Evolutionary conservation across 371 early-diverging fungal genomes (phyloP).

Genomic region (Syncephalastrum racemosum): DNA sequence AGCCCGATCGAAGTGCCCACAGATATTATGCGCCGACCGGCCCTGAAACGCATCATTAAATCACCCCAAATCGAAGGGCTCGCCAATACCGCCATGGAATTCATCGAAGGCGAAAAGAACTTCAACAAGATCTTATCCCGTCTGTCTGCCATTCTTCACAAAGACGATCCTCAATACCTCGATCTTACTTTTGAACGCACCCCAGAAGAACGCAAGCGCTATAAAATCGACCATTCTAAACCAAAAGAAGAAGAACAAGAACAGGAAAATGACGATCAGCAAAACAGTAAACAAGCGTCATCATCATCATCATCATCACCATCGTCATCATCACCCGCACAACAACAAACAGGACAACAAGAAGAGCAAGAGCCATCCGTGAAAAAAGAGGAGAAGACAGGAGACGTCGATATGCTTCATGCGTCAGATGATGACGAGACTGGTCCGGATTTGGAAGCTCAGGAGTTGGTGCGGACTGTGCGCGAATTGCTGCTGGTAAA

Average conservation of each 20-base stretch:
- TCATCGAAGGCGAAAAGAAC: slow-evolving; percentile 53
- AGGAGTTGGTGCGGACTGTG: slow-evolving; percentile 36
- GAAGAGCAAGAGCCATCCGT: slow-evolving; percentile 6
- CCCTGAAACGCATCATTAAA: slow-evolving; percentile 44
- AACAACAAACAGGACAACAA: slow-evolving; percentile 3
- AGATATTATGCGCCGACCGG: slow-evolving; percentile 47
- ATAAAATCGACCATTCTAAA: no score
- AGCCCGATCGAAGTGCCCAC: slow-evolving; percentile 54
- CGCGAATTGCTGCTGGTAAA: slow-evolving; percentile 43
- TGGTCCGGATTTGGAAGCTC: slow-evolving; percentile 30
- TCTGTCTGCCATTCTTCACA: slow-evolving; percentile 46
- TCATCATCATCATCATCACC: slow-evolving; percentile 4
- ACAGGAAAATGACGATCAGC: slow-evolving; percentile 3
- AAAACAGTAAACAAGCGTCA: slow-evolving; percentile 5
- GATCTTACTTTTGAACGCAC: slow-evolving; percentile 44
- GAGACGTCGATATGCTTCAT: slow-evolving; percentile 9
- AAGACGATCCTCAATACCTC: slow-evolving; percentile 52
- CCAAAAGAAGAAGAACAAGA: not conserved
- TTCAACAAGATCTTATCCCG: slow-evolving; percentile 51
- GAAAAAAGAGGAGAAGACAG: slow-evolving; percentile 8
- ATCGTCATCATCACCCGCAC: slow-evolving; percentile 1
- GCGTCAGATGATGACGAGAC: slow-evolving; percentile 7
- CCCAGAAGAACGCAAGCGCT: slow-evolving; percentile 27
- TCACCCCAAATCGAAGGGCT: slow-evolving; percentile 46
- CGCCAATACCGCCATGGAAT: slow-evolving; percentile 48